Conservation (phyloP, 306 rosid species). For the Vicia faba region DNA sequence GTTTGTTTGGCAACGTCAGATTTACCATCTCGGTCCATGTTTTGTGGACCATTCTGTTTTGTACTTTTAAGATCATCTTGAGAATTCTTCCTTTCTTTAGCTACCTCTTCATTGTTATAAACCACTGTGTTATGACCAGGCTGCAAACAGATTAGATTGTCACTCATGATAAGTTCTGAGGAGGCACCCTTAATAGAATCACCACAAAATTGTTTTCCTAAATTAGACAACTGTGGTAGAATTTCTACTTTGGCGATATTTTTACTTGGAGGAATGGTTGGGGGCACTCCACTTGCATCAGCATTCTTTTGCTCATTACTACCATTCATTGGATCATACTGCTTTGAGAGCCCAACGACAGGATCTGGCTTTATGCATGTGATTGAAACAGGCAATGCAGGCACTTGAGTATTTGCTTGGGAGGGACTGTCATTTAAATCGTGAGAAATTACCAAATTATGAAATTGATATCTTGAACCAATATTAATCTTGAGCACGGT, state of each 20-base stretch:
- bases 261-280: constrained; percentile 43
- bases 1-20: no score
- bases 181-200: constrained; percentile 42
- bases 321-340: constrained; percentile 59
- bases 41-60: constrained; percentile 56
- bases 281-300: no score
- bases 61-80: constrained; percentile 64
- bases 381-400: constrained; percentile 49
- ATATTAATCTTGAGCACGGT: no score
- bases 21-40: no score
- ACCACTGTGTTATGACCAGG: constrained; percentile 39
- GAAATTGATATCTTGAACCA: no score
- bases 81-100: constrained; percentile 42
- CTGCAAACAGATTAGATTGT: constrained; percentile 44
- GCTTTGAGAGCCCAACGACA: constrained; percentile 49
- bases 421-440: constrained; percentile 47
- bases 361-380: constrained; percentile 50
- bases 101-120: constrained; percentile 45
- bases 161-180: constrained; percentile 48
- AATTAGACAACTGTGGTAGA: constrained; percentile 44
- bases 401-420: constrained; percentile 50
- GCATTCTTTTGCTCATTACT: constrained; percentile 51
- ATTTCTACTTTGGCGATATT: constrained; percentile 39
- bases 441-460: constrained; percentile 63
- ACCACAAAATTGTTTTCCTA: constrained; percentile 40